These are phyloP conservation scores for Monosporascus sp. DNA, from an alignment of 2,329 filamentous ascomycete species.

Conservation along the genomic window DNA sequence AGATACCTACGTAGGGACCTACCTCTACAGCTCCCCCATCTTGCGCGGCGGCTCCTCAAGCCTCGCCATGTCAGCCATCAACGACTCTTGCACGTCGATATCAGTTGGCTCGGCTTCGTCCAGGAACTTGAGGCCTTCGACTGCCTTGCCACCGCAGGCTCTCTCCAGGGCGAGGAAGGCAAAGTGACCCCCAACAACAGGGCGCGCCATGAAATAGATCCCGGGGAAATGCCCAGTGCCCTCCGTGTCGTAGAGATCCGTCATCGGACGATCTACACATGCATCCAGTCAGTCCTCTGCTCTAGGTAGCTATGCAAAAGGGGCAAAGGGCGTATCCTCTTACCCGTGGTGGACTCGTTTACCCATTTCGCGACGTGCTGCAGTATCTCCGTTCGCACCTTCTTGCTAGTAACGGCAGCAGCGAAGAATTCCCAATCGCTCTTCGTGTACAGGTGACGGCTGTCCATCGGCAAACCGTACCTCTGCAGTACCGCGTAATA, in stretches of 20 bases:
- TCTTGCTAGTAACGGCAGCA: slow-evolving; percentile 67
- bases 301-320: neutral
- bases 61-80: slow-evolving; percentile 19
- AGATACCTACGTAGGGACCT: neutral
- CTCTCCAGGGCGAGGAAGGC: slow-evolving; percentile 76
- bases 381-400: slow-evolving; percentile 65
- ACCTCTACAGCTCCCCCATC: slow-evolving; percentile 20
- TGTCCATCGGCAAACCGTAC: slow-evolving; percentile 79
- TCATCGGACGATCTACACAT: slow-evolving; percentile 61
- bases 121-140: slow-evolving; percentile 49
- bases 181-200: slow-evolving; percentile 82
- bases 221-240: slow-evolving; percentile 69
- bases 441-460: slow-evolving; percentile 78
- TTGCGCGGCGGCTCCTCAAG: slow-evolving; percentile 6
- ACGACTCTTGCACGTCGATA: slow-evolving; percentile 29
- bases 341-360: slow-evolving; percentile 70
- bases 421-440: slow-evolving; percentile 91
- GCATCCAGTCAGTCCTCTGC: slow-evolving; percentile 9
- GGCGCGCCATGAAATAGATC: slow-evolving; percentile 71
- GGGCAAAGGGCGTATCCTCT: slow-evolving; percentile 11
- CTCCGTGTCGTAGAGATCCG: slow-evolving; percentile 79
- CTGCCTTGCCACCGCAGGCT: slow-evolving; percentile 67
- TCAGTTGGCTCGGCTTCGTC: slow-evolving; percentile 29
- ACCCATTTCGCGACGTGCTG: slow-evolving; percentile 73
- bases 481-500: slow-evolving; percentile 73